Percentiles rank a stretch among this genome's conserved stretches.
These are phyloP conservation scores for Narthecium ossifragum DNA, from an alignment of 106 monocot genomes.

Conservation along the genomic window DNA sequence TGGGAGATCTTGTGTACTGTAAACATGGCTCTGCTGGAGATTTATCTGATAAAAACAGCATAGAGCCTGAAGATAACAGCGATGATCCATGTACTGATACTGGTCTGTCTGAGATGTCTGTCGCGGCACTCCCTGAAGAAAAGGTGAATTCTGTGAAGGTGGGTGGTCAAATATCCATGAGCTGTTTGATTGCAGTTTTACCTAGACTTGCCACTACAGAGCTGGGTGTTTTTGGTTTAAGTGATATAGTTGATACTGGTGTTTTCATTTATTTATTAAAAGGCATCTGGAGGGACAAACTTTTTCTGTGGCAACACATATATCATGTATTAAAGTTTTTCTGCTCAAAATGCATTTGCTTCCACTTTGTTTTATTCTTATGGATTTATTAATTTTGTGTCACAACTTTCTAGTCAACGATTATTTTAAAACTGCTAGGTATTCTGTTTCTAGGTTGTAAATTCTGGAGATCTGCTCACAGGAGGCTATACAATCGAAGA, in stretches of 20 bases:
- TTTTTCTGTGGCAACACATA: too few relatives aligned
- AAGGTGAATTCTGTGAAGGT: constrained; percentile 73
- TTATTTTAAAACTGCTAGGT: neutral
- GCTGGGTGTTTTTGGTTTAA: too few relatives aligned
- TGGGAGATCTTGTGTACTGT: constrained; percentile 84
- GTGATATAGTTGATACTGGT: too few relatives aligned
- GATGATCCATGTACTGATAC: constrained; percentile 25
- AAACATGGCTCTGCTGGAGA: constrained; percentile 42
- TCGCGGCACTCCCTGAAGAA: constrained; percentile 36
- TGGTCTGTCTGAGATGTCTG: constrained; percentile 33
- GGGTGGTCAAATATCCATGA: neutral
- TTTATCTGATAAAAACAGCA: constrained; percentile 15
- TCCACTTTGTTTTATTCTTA: neutral
- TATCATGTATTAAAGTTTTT: too few relatives aligned
- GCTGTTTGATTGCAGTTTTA: too few relatives aligned
- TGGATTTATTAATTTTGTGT: neutral
- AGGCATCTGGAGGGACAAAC: too few relatives aligned
- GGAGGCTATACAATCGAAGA: constrained; percentile 78
- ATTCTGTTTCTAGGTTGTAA: constrained; percentile 42
- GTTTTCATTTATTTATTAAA: too few relatives aligned
- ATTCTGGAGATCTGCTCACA: constrained; percentile 49
- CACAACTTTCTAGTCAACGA: too few relatives aligned
- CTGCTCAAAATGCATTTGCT: constrained; percentile 2
- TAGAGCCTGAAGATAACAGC: constrained; percentile 35
- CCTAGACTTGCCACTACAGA: too few relatives aligned